phyloP scores from a whole-genome alignment of 768 basidiomycete genomes.

The Hebeloma cylindrosporum region DNA sequence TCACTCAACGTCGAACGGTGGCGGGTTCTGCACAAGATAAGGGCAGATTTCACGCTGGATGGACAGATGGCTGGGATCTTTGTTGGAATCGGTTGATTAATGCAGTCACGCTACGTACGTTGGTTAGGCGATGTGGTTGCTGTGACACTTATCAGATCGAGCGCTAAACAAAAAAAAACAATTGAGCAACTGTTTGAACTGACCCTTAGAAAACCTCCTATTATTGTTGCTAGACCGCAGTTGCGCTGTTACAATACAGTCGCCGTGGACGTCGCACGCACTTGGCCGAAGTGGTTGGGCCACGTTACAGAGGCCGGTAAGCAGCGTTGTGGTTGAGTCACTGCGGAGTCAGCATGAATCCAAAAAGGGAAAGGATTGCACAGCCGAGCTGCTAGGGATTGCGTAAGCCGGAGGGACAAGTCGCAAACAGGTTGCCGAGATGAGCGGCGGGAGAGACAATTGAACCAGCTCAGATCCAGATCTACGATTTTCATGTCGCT shows the following conservation, averaged over 20 bases:
- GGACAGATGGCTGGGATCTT: neutral
- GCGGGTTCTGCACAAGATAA: slow-evolving; percentile 12
- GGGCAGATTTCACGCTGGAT: slow-evolving; percentile 5
- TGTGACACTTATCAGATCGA: neutral
- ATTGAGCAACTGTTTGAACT: too few relatives aligned
- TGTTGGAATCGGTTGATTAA: neutral
- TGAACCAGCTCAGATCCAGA: slow-evolving; percentile 20
- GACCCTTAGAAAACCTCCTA: too few relatives aligned
- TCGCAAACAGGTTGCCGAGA: slow-evolving; percentile 19
- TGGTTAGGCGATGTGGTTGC: slow-evolving; percentile 6
- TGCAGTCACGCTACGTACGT: neutral
- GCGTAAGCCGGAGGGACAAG: slow-evolving; percentile 23
- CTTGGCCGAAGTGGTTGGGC: neutral
- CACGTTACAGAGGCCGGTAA: neutral
- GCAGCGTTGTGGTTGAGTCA: slow-evolving; percentile 12
- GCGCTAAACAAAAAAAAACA: neutral
- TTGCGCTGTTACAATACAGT: too few relatives aligned
- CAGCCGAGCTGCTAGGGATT: slow-evolving; percentile 22
- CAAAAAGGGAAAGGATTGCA: slow-evolving; percentile 12
- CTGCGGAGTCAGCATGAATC: slow-evolving; percentile 21
- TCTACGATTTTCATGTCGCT: slow-evolving; percentile 12
- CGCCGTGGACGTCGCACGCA: too few relatives aligned
- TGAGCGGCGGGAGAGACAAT: slow-evolving; percentile 17
- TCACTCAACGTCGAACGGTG: slow-evolving; percentile 2
- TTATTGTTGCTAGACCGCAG: too few relatives aligned